Evolutionary conservation across 257 asterid genomes (phyloP), one percentile per base, ranked within the genome.

Genomic region (Primulina huaijiensis): DNA sequence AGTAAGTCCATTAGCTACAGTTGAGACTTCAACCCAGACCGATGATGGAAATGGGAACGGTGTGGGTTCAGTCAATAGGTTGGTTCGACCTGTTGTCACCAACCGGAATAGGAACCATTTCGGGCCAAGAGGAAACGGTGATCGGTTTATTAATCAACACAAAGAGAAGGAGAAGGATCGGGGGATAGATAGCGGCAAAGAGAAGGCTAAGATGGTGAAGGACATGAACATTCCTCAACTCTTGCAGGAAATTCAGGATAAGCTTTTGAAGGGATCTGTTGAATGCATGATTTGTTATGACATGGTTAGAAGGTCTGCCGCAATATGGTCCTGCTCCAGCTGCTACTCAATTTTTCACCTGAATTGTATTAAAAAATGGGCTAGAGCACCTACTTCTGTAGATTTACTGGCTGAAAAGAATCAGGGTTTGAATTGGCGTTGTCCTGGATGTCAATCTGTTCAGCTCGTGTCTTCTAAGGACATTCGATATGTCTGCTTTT

Each of bases 211-310:
- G 71, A 34, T 70, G 20, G 33, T 37, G 31, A 86, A 86, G 77
- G 85, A 84, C 53, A 66, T 56, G 31, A 88, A 82, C 75, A 67
- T 91, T 60, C 99, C 99, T 60, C 88, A 86, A 50, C 97, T 94
- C 62, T 95, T 89, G 80, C 99, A 91, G 78, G 99, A 91, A 75
- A 94, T 94, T 63, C 87, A 91, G 86, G 99, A 94, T 68, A 94
- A 94, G 82, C 88, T 94, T 31, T 60, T 72, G 70, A 94, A 85
- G 76, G 92, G 96, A 34, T 72, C 88, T 0, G 85, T 91, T n/a
- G 99, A 94, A 79, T 94, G 99, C 88, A 94, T 94, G 99, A 94
- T 94, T 67, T 94, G 99, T 70, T 94, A 94, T 55, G 99, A 94
- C 67, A 94, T 91, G 96, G 99, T 94, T 56, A 72, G 94, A 72